Evolutionary conservation across 73 alveolate species (phyloP).

Genomic region (Paramecium tetraurelia): DNA sequence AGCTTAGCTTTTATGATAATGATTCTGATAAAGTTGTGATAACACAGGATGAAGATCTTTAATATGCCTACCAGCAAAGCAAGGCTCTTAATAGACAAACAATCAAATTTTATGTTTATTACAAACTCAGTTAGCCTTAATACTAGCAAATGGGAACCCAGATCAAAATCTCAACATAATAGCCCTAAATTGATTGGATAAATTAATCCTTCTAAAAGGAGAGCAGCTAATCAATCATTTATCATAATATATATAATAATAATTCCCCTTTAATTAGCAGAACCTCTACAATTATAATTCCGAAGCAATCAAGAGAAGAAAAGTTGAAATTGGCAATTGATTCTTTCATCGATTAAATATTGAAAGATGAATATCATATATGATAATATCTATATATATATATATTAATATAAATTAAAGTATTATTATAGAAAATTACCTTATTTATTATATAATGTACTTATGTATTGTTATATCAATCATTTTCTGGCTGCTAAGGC

Average conservation of each 20-base stretch:
- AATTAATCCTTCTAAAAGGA: not conserved
- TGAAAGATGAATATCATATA: not conserved
- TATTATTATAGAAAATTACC: not conserved
- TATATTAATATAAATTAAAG: not conserved
- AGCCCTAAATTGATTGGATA: not conserved
- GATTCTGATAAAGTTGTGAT: not conserved
- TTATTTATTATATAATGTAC: constrained; percentile 1
- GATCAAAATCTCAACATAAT: not conserved
- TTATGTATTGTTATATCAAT: not conserved
- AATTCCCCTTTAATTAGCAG: not conserved
- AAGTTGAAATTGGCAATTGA: not conserved
- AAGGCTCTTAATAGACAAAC: not conserved
- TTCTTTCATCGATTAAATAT: not conserved
- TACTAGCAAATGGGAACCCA: not conserved
- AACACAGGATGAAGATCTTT: not conserved
- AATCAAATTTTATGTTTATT: not conserved
- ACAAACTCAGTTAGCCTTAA: not conserved
- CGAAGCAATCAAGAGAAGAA: not conserved
- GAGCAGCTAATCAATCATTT: not conserved
- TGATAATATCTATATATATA: not conserved
- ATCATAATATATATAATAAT: not conserved
- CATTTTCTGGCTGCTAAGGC: constrained; percentile 57
- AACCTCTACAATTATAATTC: not conserved
- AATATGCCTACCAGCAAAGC: not conserved
- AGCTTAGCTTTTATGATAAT: constrained; percentile 22